Evolutionary conservation across 2,329 filamentous ascomycete species (phyloP), one percentile per base, ranked within the genome.

Genomic region (Claviceps sp.): DNA sequence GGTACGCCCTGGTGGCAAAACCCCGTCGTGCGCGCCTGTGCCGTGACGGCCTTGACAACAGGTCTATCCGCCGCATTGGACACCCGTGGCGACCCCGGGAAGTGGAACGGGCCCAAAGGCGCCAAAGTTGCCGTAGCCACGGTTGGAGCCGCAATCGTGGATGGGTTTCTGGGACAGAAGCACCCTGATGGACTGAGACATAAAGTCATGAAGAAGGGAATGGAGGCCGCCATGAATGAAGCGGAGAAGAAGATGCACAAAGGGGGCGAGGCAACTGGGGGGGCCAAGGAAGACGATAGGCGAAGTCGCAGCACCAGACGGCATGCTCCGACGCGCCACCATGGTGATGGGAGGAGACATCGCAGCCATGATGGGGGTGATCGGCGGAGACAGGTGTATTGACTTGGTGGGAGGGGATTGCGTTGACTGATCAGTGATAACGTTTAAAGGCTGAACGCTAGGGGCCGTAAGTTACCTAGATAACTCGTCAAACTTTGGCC

Each of bases 21-120:
- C 44, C 66, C 66, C 1, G 22, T 66, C 40, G 50, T 69, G 5
- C 66, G 68, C 46, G 64, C 66, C 22, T 71, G 72, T 0, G 71
- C 71, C 2, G 67, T 69, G 5, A 72, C 71, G 4, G 73, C 73
- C 5, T 59, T 76, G 1, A 66, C 71, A 37, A 73, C 73, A 0
- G 74, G 72, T 29, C 71, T 72, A 3, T 64, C 74, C 45, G 72
- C 73, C 3, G 72, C 72, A 4, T 70, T 74, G 62, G 66, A 71
- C 45, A 65, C 71, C 47, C 70, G 71, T 48, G 66, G 69, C 46
- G 70, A 74, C 13, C 65, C 67, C 1, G 69, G 73, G 1, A 62
- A 66, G 0, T 76, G 74, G 74, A 62, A 71, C 5, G 71, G 74
- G 1, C 63, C 70, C 16, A 76, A 76, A 54, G 73, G 72, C 5